A percentile compares a stretch with the other conserved stretches of the same genome.
phyloP scores from a whole-genome alignment of 345 rosid genomes.

The Citrus sp. region DNA sequence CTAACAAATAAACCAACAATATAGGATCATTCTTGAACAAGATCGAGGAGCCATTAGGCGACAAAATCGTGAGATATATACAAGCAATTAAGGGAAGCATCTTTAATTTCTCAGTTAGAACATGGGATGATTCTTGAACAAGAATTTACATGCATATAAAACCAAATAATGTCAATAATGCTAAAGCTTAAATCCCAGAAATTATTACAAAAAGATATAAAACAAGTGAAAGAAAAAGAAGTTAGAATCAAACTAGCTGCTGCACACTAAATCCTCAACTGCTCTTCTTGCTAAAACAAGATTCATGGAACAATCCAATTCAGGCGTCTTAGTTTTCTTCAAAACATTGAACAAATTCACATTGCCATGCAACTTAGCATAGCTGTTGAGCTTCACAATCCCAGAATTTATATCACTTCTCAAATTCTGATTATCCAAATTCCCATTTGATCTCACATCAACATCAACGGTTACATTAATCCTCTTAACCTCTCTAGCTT shows the following conservation, averaged over 20 bases:
- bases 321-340: constrained; percentile 30
- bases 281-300: constrained; percentile 22
- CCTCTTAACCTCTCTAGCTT: constrained; percentile 33
- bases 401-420: constrained; percentile 37
- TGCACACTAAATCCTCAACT: constrained; percentile 28
- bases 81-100: not conserved
- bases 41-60: not conserved
- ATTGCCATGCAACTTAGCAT: constrained; percentile 40
- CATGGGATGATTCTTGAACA: not conserved
- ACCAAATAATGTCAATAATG: not conserved
- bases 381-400: constrained; percentile 33
- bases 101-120: not conserved
- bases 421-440: constrained; percentile 15
- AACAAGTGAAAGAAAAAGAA: not conserved
- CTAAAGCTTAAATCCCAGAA: not conserved
- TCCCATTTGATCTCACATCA: constrained; percentile 32
- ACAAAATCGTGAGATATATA: not conserved
- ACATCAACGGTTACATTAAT: constrained; percentile 22
- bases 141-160: not conserved
- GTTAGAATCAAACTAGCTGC: not conserved
- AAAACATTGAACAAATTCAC: constrained; percentile 25
- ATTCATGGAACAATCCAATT: constrained; percentile 39
- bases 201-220: not conserved
- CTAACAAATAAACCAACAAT: not conserved
- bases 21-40: not conserved